Conservation (phyloP, 495 filamentous ascomycete species). For the Talaromyces nanjingensis region DNA sequence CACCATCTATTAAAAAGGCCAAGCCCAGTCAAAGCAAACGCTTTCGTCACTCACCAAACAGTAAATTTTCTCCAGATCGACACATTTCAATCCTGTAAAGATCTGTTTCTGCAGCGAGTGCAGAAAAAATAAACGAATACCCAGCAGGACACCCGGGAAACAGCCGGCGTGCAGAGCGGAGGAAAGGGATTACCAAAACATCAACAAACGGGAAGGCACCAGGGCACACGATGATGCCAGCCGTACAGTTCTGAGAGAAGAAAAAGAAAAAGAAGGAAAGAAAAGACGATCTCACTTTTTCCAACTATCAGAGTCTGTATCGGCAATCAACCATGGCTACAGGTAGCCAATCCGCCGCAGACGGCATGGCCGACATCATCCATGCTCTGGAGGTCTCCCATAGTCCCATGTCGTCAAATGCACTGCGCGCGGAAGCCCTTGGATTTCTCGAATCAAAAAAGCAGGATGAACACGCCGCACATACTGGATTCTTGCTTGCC, state of each 20-base stretch:
- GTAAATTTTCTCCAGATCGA: not conserved
- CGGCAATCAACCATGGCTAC: conserved; percentile 26
- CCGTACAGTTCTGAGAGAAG: not conserved
- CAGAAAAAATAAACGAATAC: not conserved
- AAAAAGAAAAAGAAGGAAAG: not conserved
- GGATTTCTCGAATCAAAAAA: conserved; percentile 80
- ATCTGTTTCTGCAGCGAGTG: not conserved
- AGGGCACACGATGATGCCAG: not conserved
- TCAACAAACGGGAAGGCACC: not conserved
- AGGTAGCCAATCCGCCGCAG: conserved; percentile 33
- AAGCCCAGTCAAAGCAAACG: not conserved
- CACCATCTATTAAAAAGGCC: not conserved
- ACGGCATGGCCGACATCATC: conserved; percentile 53
- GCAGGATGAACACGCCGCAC: conserved; percentile 65
- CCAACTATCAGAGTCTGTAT: not conserved
- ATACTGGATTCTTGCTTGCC: conserved; percentile 79
- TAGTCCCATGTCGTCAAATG: conserved; percentile 72
- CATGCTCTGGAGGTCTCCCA: conserved; percentile 82
- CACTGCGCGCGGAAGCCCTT: conserved; percentile 75
- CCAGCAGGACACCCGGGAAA: not conserved
- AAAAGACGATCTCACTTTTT: not conserved
- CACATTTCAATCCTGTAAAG: not conserved
- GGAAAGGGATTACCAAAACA: not conserved
- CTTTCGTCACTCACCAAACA: not conserved
- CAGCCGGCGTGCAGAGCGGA: not conserved